Percentiles rank a stretch among this genome's conserved stretches.
These are phyloP conservation scores for Phytophthora europaea DNA, from an alignment of 352 stramenopile species.

Conservation along the genomic window DNA sequence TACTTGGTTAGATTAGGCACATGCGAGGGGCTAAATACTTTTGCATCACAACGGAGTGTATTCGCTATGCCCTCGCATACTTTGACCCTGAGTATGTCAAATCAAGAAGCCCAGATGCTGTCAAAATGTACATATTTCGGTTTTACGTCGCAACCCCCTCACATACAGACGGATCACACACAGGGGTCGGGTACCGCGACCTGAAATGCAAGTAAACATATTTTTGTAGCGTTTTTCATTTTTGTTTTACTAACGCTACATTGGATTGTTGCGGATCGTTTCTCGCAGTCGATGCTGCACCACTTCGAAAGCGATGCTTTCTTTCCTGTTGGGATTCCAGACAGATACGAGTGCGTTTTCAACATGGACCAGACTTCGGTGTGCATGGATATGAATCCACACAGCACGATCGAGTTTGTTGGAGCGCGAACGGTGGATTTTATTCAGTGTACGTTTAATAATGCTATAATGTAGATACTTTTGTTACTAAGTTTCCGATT, in stretches of 20 bases:
- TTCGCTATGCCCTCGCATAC: too few species aligned
- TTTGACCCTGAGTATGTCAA: too few species aligned
- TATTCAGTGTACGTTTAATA: background rate
- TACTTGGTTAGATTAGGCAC: too few species aligned
- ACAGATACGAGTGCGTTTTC: slow-evolving; percentile 12
- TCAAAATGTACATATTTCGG: too few species aligned
- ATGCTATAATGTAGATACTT: too few species aligned
- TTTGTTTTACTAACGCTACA: too few species aligned
- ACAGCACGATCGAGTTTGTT: slow-evolving; percentile 26
- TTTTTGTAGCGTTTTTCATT: too few species aligned
- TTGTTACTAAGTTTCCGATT: too few species aligned
- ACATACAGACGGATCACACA: slow-evolving; percentile 10
- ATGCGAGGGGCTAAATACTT: too few species aligned
- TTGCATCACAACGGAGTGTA: too few species aligned
- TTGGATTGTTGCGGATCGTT: slow-evolving; percentile 19
- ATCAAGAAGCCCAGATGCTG: too few species aligned
- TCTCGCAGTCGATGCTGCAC: slow-evolving; percentile 15
- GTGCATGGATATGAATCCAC: slow-evolving; percentile 24
- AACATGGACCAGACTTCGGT: slow-evolving; percentile 26
- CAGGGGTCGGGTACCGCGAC: background rate
- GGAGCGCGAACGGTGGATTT: background rate
- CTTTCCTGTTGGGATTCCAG: background rate
- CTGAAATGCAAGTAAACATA: slow-evolving; percentile 11
- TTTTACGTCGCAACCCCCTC: slow-evolving; percentile 4
- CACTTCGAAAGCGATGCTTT: slow-evolving; percentile 6